Evolutionary conservation across 2,329 filamentous ascomycete genomes (phyloP), one percentile per base, ranked within the genome.

Genomic region (Lecanicillium sp.): DNA sequence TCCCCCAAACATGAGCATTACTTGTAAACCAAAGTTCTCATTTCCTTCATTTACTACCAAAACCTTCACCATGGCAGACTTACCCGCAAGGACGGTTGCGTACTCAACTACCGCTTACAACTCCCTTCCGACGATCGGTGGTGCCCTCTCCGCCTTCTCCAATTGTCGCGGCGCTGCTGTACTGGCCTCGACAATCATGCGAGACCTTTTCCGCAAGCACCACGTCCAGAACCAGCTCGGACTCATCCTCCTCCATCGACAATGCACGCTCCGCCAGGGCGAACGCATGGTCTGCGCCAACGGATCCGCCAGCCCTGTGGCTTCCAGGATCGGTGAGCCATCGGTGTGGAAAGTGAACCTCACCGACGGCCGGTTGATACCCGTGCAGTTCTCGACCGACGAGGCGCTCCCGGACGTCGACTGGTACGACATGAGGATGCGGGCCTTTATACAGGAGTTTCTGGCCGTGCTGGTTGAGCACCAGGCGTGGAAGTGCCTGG

Each of bases 191-290:
- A 23, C 17, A 1, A 14, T 37, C 5, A 49, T 49, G 38, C 21
- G 8, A 15, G 46, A 49, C 23, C 32, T 49, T 4, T 49, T 49
- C 19, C 46, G 46, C 8, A 37, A n/a, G 19, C 38, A 49, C 38
- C n/a, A 24, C 26, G 30, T 49, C 19, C 26, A 49, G 23, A 7
- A 3, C 8, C 30, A n/a, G 4, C 20, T 49, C 9, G 46, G 46
- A 3, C 39, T 49, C 6, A 24, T 24, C 12, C 39, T 49, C 6
- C 39, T 49, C n/a, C 39, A 49, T 27, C n/a, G 30, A 10, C 46
- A 49, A 23, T 36, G 32, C n/a, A 35, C 11, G 2, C 46, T 49
- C 32, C 8, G 20, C 24, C 11, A 20, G 17, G 46, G 32, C 30
- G 46, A 49, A 15, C 23, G 46, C 21, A 49, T 49, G 46, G 14